Base-by-base conservation (phyloP, 352 stramenopile genomes). In the Hyaloperonospora arabidopsidis region DNA sequence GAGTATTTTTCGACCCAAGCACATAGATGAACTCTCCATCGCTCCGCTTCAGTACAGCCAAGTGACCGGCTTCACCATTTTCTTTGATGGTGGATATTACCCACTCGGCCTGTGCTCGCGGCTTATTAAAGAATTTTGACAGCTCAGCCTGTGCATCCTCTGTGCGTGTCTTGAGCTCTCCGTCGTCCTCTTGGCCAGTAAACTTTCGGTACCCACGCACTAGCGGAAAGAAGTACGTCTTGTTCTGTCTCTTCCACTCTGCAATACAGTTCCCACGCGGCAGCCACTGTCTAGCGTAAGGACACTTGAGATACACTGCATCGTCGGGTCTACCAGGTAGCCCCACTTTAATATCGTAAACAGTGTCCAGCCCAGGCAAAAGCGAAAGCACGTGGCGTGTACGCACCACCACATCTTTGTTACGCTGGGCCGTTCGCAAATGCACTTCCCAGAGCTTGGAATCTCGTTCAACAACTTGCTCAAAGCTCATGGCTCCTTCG, bases 1-100 rank as follows among this genome's bases (percentile, higher is more conserved):
- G 82, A 19, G 79, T 89, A 57, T 89, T 92, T 67, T 92, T 92
- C 32, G 82, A 92, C 17, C 82, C 82, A 10, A 89, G 61, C 11
- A 80, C 72, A 59, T 84, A 89, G 2, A 92, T 50, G 32, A 81
- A 89, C 38, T 59, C 45, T n/a, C 75, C 76, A 44, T 89, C 76
- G 5, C 48, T 61, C 7, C 75, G 74, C 60, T 89, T 87, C 15
- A 92, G 60, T 34, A 92, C 77, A 1, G 79, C 63, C 22, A 92
- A 59, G 49, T 92, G 81, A 5, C 71, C 81, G 1, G 79, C 77
- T 43, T 92, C 81, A 39, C 81, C 81, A 47, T 92, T 92, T 41
- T 89, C 81, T 49, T 92, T 92, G 5, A 65, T 82, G 1, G 81
- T 92, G 22, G 70, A 74, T 45, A 92, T 81, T 19, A 92, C 70